phyloP scores from a whole-genome alignment of 441 rosid genomes.

The Pelargonium fulgidum region DNA sequence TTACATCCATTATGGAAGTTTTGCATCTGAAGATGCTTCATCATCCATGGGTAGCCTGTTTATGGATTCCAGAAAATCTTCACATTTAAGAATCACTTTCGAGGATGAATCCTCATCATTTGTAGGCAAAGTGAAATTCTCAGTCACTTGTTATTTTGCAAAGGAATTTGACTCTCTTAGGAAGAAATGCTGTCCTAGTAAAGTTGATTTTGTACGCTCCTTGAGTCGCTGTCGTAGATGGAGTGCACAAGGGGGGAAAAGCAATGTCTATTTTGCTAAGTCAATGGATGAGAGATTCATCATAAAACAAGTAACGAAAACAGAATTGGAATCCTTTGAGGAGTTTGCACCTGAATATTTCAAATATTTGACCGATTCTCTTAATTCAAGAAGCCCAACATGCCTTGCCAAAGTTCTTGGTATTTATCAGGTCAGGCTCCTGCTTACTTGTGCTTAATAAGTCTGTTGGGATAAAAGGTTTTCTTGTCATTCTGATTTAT shows the following conservation, averaged over 20 bases:
- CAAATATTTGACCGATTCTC: slow-evolving; percentile 70
- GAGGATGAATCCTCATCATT: slow-evolving; percentile 54
- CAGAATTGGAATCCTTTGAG: slow-evolving; percentile 89
- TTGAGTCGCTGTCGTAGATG: slow-evolving; percentile 95
- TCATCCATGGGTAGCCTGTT: slow-evolving; percentile 29
- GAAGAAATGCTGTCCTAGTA: slow-evolving; percentile 75
- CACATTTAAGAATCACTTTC: slow-evolving; percentile 71
- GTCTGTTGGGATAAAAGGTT: not conserved
- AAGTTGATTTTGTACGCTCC: slow-evolving; percentile 78
- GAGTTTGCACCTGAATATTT: slow-evolving; percentile 83
- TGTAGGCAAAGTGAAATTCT: slow-evolving; percentile 58
- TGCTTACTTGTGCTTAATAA: not conserved
- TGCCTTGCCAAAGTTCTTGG: slow-evolving; percentile 97
- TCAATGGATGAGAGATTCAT: slow-evolving; percentile 93
- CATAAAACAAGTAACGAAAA: slow-evolving; percentile 95
- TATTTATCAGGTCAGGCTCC: slow-evolving; percentile 70
- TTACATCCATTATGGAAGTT: slow-evolving; percentile 46
- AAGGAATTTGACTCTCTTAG: slow-evolving; percentile 77
- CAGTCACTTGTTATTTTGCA: slow-evolving; percentile 87
- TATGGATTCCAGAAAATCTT: slow-evolving; percentile 54
- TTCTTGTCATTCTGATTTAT: slow-evolving; percentile 1
- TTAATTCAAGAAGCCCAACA: slow-evolving; percentile 75
- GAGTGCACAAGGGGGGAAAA: slow-evolving; percentile 99
- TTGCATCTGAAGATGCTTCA: slow-evolving; percentile 44
- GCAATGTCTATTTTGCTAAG: slow-evolving; percentile 98